A percentile compares a stretch with the other conserved stretches of the same genome.
These are phyloP conservation scores for Echites panduratus DNA, from an alignment of 257 asterid genomes.

Conservation along the genomic window DNA sequence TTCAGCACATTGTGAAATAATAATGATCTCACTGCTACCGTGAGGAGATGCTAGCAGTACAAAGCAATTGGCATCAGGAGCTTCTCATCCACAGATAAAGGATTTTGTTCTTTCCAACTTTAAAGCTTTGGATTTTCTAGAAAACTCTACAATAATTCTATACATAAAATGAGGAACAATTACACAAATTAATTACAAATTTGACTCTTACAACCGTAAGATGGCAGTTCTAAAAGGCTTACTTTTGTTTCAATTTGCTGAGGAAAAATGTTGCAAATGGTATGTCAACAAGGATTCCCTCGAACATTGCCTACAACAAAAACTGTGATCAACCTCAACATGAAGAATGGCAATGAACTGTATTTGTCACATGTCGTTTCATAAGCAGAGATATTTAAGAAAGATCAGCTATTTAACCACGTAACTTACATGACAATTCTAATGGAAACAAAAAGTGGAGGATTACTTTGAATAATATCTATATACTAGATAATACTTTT, in stretches of 20 bases:
- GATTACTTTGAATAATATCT: neutral
- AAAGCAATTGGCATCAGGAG: neutral
- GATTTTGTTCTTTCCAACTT: neutral
- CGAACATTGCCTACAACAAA: slow-evolving; percentile 82
- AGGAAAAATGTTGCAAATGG: slow-evolving; percentile 97
- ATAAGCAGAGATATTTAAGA: neutral
- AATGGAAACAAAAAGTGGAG: neutral
- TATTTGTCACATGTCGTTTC: neutral
- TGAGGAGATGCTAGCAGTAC: neutral
- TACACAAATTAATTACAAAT: neutral
- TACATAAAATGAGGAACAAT: neutral
- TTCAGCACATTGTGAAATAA: slow-evolving; percentile 1
- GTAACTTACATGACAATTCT: neutral
- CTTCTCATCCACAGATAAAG: neutral
- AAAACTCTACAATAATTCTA: neutral
- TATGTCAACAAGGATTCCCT: slow-evolving; percentile 95
- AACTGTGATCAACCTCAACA: slow-evolving; percentile 9
- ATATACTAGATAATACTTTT: neutral
- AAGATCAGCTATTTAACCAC: neutral
- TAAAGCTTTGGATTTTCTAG: neutral
- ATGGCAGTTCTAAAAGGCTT: slow-evolving; percentile 31
- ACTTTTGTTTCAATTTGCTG: slow-evolving; percentile 97
- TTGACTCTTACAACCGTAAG: neutral
- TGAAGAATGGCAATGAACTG: neutral
- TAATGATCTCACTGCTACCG: neutral